These are phyloP conservation scores for Pyrenochaeta sp. DNA, from an alignment of 2,329 filamentous ascomycete species.

Conservation along the genomic window DNA sequence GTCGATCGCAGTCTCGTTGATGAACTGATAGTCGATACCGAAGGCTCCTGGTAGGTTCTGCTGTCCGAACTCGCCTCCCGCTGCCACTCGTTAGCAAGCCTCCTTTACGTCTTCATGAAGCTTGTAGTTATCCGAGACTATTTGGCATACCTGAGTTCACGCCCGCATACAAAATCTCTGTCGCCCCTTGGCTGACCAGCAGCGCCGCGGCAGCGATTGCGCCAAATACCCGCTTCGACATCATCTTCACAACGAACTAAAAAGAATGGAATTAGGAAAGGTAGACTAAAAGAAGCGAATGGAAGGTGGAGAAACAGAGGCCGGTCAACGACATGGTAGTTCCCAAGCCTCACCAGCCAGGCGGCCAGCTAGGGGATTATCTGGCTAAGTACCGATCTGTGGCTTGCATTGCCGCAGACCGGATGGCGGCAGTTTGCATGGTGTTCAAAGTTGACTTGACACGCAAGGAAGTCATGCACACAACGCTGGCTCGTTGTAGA, in stretches of 20 bases:
- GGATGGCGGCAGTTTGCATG: background rate
- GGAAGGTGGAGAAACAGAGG: constrained; percentile 3
- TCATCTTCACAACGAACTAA: constrained; percentile 6
- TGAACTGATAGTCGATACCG: constrained; percentile 61
- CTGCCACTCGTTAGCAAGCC: constrained; percentile 11
- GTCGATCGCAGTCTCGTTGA: constrained; percentile 52
- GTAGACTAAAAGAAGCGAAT: constrained; percentile 2
- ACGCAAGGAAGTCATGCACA: background rate
- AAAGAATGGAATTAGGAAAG: background rate
- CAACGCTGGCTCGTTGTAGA: background rate
- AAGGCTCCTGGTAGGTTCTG: constrained; percentile 57
- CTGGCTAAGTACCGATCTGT: background rate
- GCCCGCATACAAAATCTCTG: constrained; percentile 32
- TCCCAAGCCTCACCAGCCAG: constrained; percentile 10
- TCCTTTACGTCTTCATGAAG: background rate
- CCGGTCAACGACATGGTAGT: constrained; percentile 15
- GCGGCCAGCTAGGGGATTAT: background rate
- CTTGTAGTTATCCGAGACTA: background rate
- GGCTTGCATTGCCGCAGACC: constrained; percentile 1
- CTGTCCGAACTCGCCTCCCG: constrained; percentile 33
- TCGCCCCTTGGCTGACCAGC: constrained; percentile 10
- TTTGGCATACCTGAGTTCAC: constrained; percentile 25
- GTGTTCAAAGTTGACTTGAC: background rate
- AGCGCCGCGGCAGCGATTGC: constrained; percentile 17
- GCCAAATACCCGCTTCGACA: constrained; percentile 12